phyloP scores from a whole-genome alignment of 169 alveolate species.

The Cryptosporidium ubiquitum region DNA sequence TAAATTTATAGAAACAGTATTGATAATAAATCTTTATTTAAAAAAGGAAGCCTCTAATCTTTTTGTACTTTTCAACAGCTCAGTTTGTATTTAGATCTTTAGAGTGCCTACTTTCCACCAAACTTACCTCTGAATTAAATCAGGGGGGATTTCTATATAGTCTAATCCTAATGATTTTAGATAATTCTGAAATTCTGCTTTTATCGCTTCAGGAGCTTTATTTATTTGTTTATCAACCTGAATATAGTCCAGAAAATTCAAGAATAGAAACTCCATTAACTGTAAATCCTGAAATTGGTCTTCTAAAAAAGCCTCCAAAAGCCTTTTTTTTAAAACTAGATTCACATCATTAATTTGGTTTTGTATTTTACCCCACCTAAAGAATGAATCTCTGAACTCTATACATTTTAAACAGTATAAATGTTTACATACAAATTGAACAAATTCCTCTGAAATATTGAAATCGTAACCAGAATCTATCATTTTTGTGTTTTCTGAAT shows the following conservation, averaged over 20 bases:
- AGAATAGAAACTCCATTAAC: background rate
- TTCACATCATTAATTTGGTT: background rate
- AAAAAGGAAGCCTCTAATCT: background rate
- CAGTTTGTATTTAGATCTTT: background rate
- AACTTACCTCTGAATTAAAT: background rate
- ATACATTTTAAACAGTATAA: constrained; percentile 13
- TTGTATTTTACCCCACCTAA: background rate
- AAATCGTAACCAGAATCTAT: background rate
- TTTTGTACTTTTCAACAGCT: background rate
- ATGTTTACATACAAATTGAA: constrained; percentile 29
- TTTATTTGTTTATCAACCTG: background rate
- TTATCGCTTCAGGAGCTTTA: background rate
- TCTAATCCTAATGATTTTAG: background rate
- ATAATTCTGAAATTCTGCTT: background rate
- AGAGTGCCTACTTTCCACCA: background rate
- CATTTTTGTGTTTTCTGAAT: background rate
- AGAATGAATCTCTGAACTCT: background rate
- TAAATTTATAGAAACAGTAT: background rate
- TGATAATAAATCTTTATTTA: background rate
- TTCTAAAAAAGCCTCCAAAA: background rate
- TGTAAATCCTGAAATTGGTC: background rate
- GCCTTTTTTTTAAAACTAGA: background rate
- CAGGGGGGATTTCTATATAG: background rate
- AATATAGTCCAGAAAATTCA: background rate
- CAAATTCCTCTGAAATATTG: constrained; percentile 9